Evolutionary conservation across 2,329 filamentous ascomycete genomes (phyloP).

Genomic region (Karstenula rhodostoma): DNA sequence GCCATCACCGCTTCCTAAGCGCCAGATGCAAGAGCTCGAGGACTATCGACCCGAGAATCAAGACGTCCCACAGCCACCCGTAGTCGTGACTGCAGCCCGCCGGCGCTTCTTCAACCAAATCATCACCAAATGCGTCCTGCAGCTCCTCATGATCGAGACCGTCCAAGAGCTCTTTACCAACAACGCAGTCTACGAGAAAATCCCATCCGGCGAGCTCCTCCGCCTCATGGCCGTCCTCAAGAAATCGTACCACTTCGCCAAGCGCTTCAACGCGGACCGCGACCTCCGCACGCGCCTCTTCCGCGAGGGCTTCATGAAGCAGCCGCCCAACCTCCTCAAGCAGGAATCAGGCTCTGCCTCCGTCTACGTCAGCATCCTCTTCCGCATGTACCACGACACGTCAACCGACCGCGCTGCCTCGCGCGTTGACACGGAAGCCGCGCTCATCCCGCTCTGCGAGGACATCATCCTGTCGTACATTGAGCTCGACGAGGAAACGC

Average conservation of each 20-base stretch:
- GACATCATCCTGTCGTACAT: slow-evolving; percentile 92
- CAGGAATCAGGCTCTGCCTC: slow-evolving; percentile 93
- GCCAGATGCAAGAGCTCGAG: slow-evolving; percentile 67
- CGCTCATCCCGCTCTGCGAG: slow-evolving; percentile 91
- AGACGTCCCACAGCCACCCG: slow-evolving; percentile 82
- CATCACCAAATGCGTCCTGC: slow-evolving; percentile 96
- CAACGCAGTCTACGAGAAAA: slow-evolving; percentile 90
- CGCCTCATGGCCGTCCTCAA: slow-evolving; percentile 94
- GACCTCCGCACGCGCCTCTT: slow-evolving; percentile 93
- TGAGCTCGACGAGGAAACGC: slow-evolving; percentile 89
- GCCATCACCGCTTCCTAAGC: slow-evolving; percentile 45
- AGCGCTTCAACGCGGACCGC: slow-evolving; percentile 97
- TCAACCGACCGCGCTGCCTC: slow-evolving; percentile 81
- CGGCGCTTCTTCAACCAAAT: slow-evolving; percentile 98
- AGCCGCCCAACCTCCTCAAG: slow-evolving; percentile 95
- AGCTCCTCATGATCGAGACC: slow-evolving; percentile 98
- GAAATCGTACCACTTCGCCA: slow-evolving; percentile 95
- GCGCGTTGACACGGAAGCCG: slow-evolving; percentile 84
- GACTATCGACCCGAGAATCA: slow-evolving; percentile 78
- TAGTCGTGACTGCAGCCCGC: slow-evolving; percentile 91
- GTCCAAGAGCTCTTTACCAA: slow-evolving; percentile 99
- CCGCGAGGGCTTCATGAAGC: slow-evolving; percentile 99
- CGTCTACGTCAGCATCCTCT: slow-evolving; percentile 94
- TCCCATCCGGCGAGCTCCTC: slow-evolving; percentile 87
- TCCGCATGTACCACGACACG: slow-evolving; percentile 96